phyloP scores from a whole-genome alignment of 257 asterid genomes.

The Nicotiana attenuata region DNA sequence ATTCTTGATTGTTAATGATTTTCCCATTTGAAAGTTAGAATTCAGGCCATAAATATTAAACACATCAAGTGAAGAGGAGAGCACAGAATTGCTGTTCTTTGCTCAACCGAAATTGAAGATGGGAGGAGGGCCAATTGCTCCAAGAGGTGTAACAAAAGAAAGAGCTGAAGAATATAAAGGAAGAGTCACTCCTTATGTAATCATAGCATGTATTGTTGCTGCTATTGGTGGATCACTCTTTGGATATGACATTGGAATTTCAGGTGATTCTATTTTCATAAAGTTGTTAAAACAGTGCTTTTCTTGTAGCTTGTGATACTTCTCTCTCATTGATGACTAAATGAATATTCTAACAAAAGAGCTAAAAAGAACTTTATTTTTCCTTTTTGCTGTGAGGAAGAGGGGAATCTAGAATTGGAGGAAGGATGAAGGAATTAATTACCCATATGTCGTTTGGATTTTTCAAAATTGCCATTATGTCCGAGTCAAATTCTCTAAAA shows the following conservation, averaged over 20 bases:
- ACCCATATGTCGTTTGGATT: neutral
- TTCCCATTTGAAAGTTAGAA: neutral
- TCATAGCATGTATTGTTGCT: slow-evolving; percentile 56
- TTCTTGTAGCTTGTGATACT: neutral
- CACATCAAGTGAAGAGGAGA: neutral
- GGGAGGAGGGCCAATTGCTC: slow-evolving; percentile 64
- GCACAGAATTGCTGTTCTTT: neutral
- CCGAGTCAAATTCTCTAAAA: neutral
- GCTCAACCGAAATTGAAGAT: slow-evolving; percentile 13
- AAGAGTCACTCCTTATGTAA: slow-evolving; percentile 49
- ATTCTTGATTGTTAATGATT: neutral
- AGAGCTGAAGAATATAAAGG: slow-evolving; percentile 68
- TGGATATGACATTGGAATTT: slow-evolving; percentile 79
- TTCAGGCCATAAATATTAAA: neutral
- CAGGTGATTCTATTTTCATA: slow-evolving; percentile 34
- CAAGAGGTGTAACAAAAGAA: slow-evolving; percentile 51
- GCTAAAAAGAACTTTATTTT: neutral
- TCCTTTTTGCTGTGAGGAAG: neutral
- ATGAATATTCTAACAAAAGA: neutral
- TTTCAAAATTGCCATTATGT: neutral
- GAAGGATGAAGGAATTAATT: neutral
- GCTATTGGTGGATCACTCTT: slow-evolving; percentile 78
- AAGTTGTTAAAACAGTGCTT: neutral
- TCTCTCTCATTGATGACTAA: too few relatives aligned
- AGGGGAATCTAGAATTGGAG: neutral